A percentile compares a stretch with the other conserved stretches of the same genome.
Evolutionary conservation across 768 basidiomycete species (phyloP).

Genomic region (Termitomyces sp.): DNA sequence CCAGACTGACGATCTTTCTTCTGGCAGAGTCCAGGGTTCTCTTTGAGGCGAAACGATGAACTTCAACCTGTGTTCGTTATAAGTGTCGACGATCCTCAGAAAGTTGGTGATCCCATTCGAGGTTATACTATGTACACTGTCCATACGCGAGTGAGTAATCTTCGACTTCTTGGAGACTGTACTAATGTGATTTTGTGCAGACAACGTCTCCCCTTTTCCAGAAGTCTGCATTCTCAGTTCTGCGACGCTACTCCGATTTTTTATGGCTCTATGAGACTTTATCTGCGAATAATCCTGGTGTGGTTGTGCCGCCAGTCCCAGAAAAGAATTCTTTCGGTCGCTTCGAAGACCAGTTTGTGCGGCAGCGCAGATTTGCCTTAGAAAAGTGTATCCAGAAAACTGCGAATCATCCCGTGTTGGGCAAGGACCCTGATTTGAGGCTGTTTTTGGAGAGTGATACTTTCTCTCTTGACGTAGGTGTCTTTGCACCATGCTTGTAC

Average conservation of each 20-base stretch:
- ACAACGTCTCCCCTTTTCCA: constrained; percentile 83
- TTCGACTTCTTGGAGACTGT: background rate
- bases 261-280: constrained; percentile 93
- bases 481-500: background rate
- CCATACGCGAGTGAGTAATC: constrained; percentile 64
- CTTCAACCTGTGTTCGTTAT: constrained; percentile 75
- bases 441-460: constrained; percentile 92
- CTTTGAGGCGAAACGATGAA: constrained; percentile 29
- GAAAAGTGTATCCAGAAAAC: constrained; percentile 92
- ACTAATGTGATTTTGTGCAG: constrained; percentile 25
- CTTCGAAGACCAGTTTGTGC: constrained; percentile 89
- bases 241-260: constrained; percentile 97
- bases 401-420: constrained; percentile 85
- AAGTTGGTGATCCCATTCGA: constrained; percentile 92
- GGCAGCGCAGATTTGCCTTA: constrained; percentile 75
- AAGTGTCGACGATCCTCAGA: constrained; percentile 94
- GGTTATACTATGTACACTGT: constrained; percentile 97
- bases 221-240: constrained; percentile 84
- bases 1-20: background rate
- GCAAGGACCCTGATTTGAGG: constrained; percentile 82
- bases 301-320: constrained; percentile 93
- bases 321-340: constrained; percentile 93
- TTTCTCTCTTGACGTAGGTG: constrained; percentile 81
- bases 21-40: constrained; percentile 7
- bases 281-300: constrained; percentile 88